Conservation (phyloP, 148 eudicot species). For the Dianthus caryophyllus region DNA sequence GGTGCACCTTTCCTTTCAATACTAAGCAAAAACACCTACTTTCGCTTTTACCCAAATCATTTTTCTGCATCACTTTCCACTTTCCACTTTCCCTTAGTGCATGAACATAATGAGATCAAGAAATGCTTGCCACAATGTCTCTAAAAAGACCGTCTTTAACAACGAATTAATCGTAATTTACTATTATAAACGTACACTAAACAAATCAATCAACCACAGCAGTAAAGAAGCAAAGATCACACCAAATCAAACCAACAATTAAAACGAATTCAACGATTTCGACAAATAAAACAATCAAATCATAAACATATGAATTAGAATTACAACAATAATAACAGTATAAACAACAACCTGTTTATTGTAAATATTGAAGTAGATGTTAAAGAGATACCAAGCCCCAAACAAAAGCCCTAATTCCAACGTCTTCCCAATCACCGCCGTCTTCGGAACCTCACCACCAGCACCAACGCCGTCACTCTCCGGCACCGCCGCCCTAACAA, state of each 20-base stretch:
- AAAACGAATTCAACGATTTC: neutral
- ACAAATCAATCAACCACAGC: too few relatives aligned
- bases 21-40: neutral
- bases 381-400: slow-evolving; percentile 74
- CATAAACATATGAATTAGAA: neutral
- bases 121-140: too few relatives aligned
- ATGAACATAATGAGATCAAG: neutral
- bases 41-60: neutral
- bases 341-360: slow-evolving; percentile 61
- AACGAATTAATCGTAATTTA: too few relatives aligned
- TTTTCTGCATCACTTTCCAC: neutral
- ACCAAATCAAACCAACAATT: neutral
- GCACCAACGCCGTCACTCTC: slow-evolving; percentile 44
- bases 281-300: neutral
- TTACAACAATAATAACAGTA: neutral
- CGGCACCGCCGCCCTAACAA: slow-evolving; percentile 48
- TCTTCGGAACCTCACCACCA: slow-evolving; percentile 26
- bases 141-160: too few relatives aligned
- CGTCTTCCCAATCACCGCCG: slow-evolving; percentile 33
- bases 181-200: too few relatives aligned
- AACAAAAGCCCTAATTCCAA: slow-evolving; percentile 63
- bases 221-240: neutral
- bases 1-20: neutral
- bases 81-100: neutral
- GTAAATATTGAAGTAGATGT: slow-evolving; percentile 84